Base-by-base conservation (phyloP, 345 rosid genomes). In the Ceriops decandra region DNA sequence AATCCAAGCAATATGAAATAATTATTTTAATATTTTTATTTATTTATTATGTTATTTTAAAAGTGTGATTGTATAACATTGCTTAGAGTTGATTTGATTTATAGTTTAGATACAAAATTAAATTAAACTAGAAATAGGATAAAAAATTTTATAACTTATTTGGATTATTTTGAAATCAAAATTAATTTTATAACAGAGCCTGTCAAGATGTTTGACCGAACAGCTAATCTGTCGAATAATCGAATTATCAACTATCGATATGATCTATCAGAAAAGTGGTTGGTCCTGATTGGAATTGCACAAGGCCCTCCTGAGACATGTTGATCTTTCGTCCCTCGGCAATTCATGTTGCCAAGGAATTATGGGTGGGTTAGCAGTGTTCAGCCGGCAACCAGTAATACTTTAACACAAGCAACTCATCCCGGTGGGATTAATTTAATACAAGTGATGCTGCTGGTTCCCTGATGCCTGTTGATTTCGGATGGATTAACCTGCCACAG, bases 241-340 rank as follows among this genome's bases (percentile, higher is more conserved):
- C 98, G 90, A 85, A 90, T 92, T 59, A 92, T 92, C 64, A 92
- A 92, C 82, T 92, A 92, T 70, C 86, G 86, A 70, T 92, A 97
- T 80, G 96, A 92, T 68, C 90, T 91, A 52, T 71, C 88, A 6
- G 98, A 88, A 81, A 92, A 92, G 80, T 92, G 98, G 98, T 77
- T 92, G 82, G 97, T 92, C 67, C 80, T 88, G 80, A 81, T 90
- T 79, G 98, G 97, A 74, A 92, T 87, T 72, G 95, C 95, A 60
- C 98, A 95, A 73, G 98, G 98, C 53, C 79, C 97, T 35, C 85
- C 93, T 28, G 98, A 92, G 97, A 97, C 88, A 82, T 35, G 78
- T 66, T 61, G 51, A 53, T 24, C 57, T 11, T 53, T 21, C 21
- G 6, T 53, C 57, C 26, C 78, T 13, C 88, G 80, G 74, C 86